Percentiles rank a stretch among this genome's conserved stretches.
Conservation (phyloP, 768 basidiomycete species). For the Suillus fuscotomentosus region DNA sequence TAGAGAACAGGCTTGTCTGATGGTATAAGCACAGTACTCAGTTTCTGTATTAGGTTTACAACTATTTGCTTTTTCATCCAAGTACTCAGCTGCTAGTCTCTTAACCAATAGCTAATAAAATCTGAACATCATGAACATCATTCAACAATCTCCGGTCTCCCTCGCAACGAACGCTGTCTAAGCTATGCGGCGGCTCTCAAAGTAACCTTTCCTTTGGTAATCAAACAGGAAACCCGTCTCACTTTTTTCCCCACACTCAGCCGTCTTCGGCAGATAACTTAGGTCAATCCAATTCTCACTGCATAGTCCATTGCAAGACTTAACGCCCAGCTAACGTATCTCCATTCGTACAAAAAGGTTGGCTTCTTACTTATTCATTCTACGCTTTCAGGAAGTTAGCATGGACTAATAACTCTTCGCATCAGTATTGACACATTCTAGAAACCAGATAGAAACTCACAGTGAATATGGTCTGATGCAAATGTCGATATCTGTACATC, state of each 20-base stretch:
- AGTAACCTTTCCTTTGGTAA: background rate
- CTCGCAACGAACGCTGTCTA: background rate
- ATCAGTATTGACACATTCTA: slow-evolving; percentile 10
- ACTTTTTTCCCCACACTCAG: background rate
- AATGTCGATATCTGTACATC: slow-evolving; percentile 79
- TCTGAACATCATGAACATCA: background rate
- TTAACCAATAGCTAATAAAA: background rate
- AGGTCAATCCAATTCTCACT: background rate
- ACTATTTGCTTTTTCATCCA: background rate
- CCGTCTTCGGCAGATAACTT: background rate
- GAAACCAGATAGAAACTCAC: slow-evolving; percentile 42
- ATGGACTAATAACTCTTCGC: slow-evolving; percentile 55
- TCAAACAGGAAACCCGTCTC: background rate
- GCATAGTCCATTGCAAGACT: background rate
- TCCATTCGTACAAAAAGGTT: background rate
- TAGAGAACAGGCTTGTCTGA: background rate
- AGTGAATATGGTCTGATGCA: slow-evolving; percentile 85
- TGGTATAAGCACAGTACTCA: too few species aligned
- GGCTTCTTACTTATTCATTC: slow-evolving; percentile 7
- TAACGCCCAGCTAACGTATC: background rate
- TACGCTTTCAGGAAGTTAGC: slow-evolving; percentile 82
- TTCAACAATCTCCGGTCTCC: background rate
- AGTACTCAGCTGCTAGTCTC: background rate
- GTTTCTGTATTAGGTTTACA: background rate
- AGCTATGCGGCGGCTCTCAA: background rate